Evolutionary conservation across 352 stramenopile species (phyloP), one percentile per base, ranked within the genome.

Genomic region (Globisporangium camurandrum): DNA sequence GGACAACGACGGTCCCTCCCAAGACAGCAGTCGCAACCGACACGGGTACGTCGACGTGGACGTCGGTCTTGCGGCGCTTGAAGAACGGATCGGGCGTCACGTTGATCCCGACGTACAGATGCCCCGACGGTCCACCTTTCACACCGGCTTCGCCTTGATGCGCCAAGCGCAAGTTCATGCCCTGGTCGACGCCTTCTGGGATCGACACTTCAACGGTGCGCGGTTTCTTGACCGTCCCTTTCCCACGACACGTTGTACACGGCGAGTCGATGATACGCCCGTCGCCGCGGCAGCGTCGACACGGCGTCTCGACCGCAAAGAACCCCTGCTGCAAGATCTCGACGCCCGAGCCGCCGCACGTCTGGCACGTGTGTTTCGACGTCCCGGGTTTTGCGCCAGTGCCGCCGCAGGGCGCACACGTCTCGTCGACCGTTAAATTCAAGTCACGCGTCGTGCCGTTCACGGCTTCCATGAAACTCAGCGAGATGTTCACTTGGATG

Each of bases 51-150:
- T 98, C 89, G 16, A 96, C 91, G 58, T 97, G 86, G 34, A 99
- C 84, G 64, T 99, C 91, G 31, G 74, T 84, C 59, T 96, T 96
- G 62, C 95, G 88, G 42, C 96, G 85, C 62, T 98, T 85, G 67
- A 98, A 99, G 63, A 98, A 98, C 40, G 88, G 79, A 59, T 99
- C 93, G 4, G 79, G 64, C 38, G 96, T 75, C 20, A 99, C 96
- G 41, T 97, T 66, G 30, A 99, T 95, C 34, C 90, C 75, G 3
- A 99, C 89, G 56, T 97, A 95, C 28, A 99, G 66, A 63, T 99
- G 95, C 22, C 95, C 96, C 1, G 75, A 71, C 16, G 88, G 84
- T 20, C 91, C 91, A 24, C 95, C 93, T 22, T 79, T 74, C 56
- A 83, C 45, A 23, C 84, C 84, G 11, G 81, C 61, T 49, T 96